Percentiles rank a stretch among this genome's conserved stretches.
Conservation (phyloP, 2,329 filamentous ascomycete species). For the Botrytis galanthina region DNA sequence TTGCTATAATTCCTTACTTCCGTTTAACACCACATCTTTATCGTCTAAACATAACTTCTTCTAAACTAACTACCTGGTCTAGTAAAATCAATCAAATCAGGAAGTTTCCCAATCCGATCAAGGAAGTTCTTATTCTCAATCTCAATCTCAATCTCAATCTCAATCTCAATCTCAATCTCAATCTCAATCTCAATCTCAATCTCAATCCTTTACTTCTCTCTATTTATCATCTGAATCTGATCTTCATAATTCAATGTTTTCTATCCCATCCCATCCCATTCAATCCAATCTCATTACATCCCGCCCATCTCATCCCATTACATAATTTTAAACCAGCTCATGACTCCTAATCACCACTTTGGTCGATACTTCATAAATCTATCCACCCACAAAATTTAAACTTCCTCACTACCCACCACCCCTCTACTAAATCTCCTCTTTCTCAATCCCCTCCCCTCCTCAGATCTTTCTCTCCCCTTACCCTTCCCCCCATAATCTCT, state of each 20-base stretch:
- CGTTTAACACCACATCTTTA: not conserved
- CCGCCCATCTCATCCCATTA: not conserved
- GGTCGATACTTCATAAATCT: not conserved
- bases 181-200: too few relatives aligned
- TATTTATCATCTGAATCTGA: not conserved
- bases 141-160: too few relatives aligned
- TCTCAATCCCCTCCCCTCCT: not conserved
- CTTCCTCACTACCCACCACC: not conserved
- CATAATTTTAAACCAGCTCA: not conserved
- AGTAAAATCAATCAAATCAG: too few relatives aligned
- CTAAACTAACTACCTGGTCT: not conserved
- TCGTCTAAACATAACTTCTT: too few relatives aligned
- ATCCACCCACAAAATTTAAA: not conserved
- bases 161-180: too few relatives aligned
- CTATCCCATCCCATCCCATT: not conserved
- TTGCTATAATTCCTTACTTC: too few relatives aligned
- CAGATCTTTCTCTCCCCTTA: not conserved
- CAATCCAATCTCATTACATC: not conserved
- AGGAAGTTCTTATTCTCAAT: too few relatives aligned
- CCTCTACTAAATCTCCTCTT: slow-evolving; percentile 7
- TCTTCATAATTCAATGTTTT: not conserved
- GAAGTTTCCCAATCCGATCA: too few relatives aligned
- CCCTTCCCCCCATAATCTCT: too few relatives aligned
- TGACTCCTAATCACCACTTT: not conserved
- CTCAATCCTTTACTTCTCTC: not conserved